phyloP scores from a whole-genome alignment of 345 rosid species.

The Eucalyptus dawsonii region DNA sequence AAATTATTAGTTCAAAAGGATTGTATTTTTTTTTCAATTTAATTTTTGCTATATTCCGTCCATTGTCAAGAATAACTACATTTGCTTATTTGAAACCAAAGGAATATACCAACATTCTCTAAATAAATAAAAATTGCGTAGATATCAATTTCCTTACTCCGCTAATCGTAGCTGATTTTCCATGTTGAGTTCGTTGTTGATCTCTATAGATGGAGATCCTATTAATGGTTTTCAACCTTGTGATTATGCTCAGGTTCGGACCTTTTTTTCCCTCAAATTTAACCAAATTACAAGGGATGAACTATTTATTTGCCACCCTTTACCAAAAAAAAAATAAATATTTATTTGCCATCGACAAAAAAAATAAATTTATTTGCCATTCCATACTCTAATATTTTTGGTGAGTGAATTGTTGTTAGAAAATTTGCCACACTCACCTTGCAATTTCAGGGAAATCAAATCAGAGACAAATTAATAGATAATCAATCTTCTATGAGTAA shows the following conservation, averaged over 20 bases:
- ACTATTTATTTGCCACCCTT: not conserved
- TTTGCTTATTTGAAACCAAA: not conserved
- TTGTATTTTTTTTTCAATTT: no score
- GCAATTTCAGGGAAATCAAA: not conserved
- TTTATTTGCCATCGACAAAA: no score
- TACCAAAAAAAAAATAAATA: not conserved
- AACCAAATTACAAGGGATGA: not conserved
- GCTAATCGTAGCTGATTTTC: not conserved
- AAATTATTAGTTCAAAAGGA: not conserved
- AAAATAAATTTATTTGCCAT: not conserved
- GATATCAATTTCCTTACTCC: not conserved
- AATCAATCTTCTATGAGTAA: not conserved
- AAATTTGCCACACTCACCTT: not conserved
- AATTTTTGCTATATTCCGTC: not conserved
- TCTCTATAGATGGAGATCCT: not conserved
- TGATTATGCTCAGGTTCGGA: not conserved
- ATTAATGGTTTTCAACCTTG: not conserved
- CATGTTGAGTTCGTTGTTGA: not conserved
- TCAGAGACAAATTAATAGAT: not conserved
- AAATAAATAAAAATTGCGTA: not conserved
- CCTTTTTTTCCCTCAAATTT: not conserved
- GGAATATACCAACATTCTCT: not conserved
- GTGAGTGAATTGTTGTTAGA: not conserved
- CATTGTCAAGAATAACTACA: not conserved
- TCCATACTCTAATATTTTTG: not conserved